Conservation (phyloP, 164 flowering plant species). For the Chimonanthus salicifolius region DNA sequence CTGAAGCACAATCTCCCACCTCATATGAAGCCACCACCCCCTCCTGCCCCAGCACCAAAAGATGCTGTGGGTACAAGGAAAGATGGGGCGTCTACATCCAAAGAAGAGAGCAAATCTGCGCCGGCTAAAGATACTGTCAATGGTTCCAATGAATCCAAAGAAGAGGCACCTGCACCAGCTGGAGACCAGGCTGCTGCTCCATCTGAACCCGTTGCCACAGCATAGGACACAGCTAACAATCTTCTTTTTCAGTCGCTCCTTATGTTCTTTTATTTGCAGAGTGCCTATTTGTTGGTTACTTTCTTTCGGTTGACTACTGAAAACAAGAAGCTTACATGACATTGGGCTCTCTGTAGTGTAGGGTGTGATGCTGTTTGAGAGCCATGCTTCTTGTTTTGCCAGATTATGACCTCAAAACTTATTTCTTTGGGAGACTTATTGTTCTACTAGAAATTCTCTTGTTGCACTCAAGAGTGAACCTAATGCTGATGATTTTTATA, state of each 20-base stretch:
- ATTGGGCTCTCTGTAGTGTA: not conserved
- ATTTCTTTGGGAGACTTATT: not conserved
- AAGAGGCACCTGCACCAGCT: slow-evolving; percentile 28
- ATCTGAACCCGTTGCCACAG: slow-evolving; percentile 26
- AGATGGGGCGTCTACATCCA: slow-evolving; percentile 20
- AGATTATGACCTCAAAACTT: slow-evolving; percentile 9
- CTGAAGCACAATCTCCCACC: slow-evolving; percentile 65
- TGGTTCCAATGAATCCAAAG: slow-evolving; percentile 18
- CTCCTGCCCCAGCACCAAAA: slow-evolving; percentile 21
- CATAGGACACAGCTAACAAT: not conserved
- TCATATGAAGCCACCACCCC: slow-evolving; percentile 51
- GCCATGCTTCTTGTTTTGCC: not conserved
- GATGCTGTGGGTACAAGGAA: slow-evolving; percentile 31
- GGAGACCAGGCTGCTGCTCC: slow-evolving; percentile 30
- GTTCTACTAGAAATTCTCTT: not conserved
- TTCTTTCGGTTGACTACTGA: slow-evolving; percentile 4
- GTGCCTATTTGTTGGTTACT: not conserved
- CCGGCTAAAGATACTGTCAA: slow-evolving; percentile 1
- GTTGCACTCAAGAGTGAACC: not conserved
- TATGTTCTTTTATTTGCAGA: not conserved
- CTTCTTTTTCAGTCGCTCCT: slow-evolving; percentile 1
- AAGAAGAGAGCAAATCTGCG: not conserved
- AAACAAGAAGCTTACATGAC: slow-evolving; percentile 15
- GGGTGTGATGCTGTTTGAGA: not conserved
- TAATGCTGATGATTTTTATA: too few relatives aligned